Evolutionary conservation across 2,329 filamentous ascomycete species (phyloP), one percentile per base, ranked within the genome.

Genomic region (Phialophora verrucosa): DNA sequence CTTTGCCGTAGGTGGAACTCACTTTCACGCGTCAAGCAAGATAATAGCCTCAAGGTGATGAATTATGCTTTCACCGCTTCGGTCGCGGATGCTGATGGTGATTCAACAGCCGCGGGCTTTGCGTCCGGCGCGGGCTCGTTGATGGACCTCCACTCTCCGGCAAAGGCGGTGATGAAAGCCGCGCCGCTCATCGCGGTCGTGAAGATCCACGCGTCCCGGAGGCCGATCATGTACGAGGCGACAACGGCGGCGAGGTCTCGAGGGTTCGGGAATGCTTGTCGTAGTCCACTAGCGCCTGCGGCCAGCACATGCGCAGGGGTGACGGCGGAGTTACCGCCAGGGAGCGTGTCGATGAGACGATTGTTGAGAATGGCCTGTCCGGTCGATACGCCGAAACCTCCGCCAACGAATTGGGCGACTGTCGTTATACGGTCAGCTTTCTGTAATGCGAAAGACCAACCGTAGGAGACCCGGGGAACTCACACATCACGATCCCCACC

Each of bases 401-500:
- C 44, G 11, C 44, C 44, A 3, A 49, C 44, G 2, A 23, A n/a
- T 20, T n/a, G 7, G 11, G 23, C 17, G 44, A 49, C 44, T 49
- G 44, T 23, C 7, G 17, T 8, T 1, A 0, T 7, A 12, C 3
- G 0, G 11, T n/a, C 8, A 20, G 44, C 17, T 23, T 20, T 23
- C 3, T 49, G 17, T 17, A 49, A 23, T 31, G 31, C 31, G 8
- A 31, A 10, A 2, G 31, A 10, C 31, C 31, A 4, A 12, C 7
- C 23, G 17, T 8, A 8, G 12, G 23, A 7, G 23, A 27, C 2
- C 7, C 14, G 14, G n/a, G 2, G 20, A 62, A 62, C 51, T 62
- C n/a, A 62, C 60, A 62, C 20, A 56, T 17, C 78, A 53, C 47
- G 35, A 62, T 49, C 11, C 31, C 60, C 12, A 56, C 31, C 11